Evolutionary conservation across 805 yeast genomes (phyloP).

Genomic region (Candida hungchunana): DNA sequence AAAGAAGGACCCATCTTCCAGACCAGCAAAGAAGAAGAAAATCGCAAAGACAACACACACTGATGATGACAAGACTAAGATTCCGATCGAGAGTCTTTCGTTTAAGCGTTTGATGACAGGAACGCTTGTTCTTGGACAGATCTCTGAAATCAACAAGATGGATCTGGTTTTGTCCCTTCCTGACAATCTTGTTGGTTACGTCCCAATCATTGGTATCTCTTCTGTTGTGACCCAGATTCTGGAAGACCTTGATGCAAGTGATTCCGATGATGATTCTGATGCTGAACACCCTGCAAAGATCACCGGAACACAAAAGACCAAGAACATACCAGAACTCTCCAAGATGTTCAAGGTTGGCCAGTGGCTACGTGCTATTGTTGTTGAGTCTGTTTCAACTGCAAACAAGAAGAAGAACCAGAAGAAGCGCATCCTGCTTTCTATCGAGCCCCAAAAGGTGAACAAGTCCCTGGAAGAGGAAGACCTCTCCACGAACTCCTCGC

Average conservation of each 20-base stretch:
- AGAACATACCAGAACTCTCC: slow-evolving; percentile 52
- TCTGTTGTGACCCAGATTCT: slow-evolving; percentile 52
- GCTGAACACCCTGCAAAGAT: slow-evolving; percentile 22
- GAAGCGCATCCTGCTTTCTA: slow-evolving; percentile 64
- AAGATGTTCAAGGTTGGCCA: slow-evolving; percentile 66
- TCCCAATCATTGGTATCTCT: slow-evolving; percentile 71
- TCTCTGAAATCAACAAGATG: slow-evolving; percentile 52
- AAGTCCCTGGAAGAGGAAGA: slow-evolving; percentile 59
- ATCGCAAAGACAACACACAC: slow-evolving; percentile 29
- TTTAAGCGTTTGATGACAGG: slow-evolving; percentile 69
- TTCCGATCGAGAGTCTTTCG: slow-evolving; percentile 57
- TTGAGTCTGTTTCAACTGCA: slow-evolving; percentile 44
- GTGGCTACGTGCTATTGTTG: slow-evolving; percentile 82
- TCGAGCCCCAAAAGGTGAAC: slow-evolving; percentile 75
- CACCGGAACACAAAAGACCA: slow-evolving; percentile 27
- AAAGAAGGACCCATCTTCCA: slow-evolving; percentile 15
- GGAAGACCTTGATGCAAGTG: slow-evolving; percentile 50
- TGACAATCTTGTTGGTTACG: slow-evolving; percentile 74
- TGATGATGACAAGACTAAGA: slow-evolving; percentile 25
- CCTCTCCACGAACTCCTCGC: slow-evolving; percentile 49
- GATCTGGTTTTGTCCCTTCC: slow-evolving; percentile 73
- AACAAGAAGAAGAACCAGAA: slow-evolving; percentile 34
- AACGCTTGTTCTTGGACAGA: slow-evolving; percentile 71
- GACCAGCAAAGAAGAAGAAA: slow-evolving; percentile 41
- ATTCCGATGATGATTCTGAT: slow-evolving; percentile 36